Percentiles rank a stretch among this genome's conserved stretches.
Conservation (phyloP, 1,284 basidiomycete species). For the Cutaneotrichosporon mucoides region DNA sequence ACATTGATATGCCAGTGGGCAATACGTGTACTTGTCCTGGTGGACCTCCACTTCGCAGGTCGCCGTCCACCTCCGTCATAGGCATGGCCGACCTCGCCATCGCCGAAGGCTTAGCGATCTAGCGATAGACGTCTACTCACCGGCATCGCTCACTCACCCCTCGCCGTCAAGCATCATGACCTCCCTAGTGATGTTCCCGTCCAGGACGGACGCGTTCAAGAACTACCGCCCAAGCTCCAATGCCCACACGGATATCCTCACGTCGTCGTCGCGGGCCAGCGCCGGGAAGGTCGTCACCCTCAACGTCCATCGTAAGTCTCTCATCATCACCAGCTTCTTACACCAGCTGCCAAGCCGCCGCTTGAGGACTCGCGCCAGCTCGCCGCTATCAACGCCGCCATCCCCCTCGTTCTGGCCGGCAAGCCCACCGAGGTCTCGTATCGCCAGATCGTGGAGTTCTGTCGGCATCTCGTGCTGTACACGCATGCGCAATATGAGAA, state of each 20-base stretch:
- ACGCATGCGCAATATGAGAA: neutral
- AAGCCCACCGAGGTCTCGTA: constrained; percentile 25
- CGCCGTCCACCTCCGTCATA: too few relatives aligned
- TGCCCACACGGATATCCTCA: constrained; percentile 38
- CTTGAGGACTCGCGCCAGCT: neutral
- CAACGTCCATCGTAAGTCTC: constrained; percentile 18
- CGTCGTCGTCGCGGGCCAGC: neutral
- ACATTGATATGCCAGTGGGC: too few relatives aligned
- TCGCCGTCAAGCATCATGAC: constrained; percentile 17
- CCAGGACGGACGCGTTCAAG: constrained; percentile 29
- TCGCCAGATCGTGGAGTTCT: constrained; percentile 28
- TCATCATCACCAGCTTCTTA: neutral
- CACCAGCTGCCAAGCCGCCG: neutral
- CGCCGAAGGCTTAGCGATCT: too few relatives aligned
- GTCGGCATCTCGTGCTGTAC: constrained; percentile 25
- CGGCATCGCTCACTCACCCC: too few relatives aligned
- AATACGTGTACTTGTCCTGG: too few relatives aligned
- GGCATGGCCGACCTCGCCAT: too few relatives aligned
- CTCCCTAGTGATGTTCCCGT: constrained; percentile 28
- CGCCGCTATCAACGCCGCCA: neutral
- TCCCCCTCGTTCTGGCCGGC: constrained; percentile 27
- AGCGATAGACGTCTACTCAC: too few relatives aligned
- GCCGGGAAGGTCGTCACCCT: constrained; percentile 21
- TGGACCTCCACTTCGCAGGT: too few relatives aligned
- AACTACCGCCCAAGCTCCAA: constrained; percentile 35